phyloP scores from a whole-genome alignment of 805 yeast species.

The Maudiozyma bulderi region DNA sequence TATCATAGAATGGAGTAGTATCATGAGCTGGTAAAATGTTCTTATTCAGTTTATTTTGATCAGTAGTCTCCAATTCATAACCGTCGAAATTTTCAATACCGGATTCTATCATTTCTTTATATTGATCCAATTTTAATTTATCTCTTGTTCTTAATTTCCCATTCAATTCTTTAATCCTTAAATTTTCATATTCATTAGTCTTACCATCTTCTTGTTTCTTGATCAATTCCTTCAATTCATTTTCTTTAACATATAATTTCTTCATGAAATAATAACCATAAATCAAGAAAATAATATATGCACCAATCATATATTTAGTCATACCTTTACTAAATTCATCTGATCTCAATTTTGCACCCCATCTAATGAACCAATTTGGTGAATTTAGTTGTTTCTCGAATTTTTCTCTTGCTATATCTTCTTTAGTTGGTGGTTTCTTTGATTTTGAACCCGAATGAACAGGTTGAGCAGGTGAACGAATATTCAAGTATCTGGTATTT shows the following conservation, averaged over 20 bases:
- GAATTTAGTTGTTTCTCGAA: slow-evolving; percentile 30
- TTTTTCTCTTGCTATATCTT: slow-evolving; percentile 26
- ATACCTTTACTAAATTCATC: slow-evolving; percentile 50
- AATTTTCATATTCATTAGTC: slow-evolving; percentile 49
- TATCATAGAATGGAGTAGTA: slow-evolving; percentile 71
- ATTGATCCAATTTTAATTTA: slow-evolving; percentile 47
- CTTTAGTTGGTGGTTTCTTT: slow-evolving; percentile 20
- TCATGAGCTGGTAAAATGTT: slow-evolving; percentile 61
- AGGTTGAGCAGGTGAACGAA: neutral
- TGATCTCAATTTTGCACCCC: slow-evolving; percentile 47
- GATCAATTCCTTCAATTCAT: slow-evolving; percentile 41
- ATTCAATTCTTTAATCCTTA: slow-evolving; percentile 50
- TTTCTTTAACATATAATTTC: slow-evolving; percentile 55
- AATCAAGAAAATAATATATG: slow-evolving; percentile 45
- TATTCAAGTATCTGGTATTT: neutral
- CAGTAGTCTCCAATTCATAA: slow-evolving; percentile 21
- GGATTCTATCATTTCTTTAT: slow-evolving; percentile 41
- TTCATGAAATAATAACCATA: slow-evolving; percentile 59
- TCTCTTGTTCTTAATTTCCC: slow-evolving; percentile 59
- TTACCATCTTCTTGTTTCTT: slow-evolving; percentile 29
- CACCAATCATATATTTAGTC: slow-evolving; percentile 55
- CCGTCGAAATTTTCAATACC: slow-evolving; percentile 27
- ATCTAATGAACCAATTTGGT: slow-evolving; percentile 32
- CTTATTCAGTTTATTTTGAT: slow-evolving; percentile 28
- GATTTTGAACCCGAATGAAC: neutral